phyloP scores from a whole-genome alignment of 202 grass and related monocot species.

The Cymbopogon flexuosus region DNA sequence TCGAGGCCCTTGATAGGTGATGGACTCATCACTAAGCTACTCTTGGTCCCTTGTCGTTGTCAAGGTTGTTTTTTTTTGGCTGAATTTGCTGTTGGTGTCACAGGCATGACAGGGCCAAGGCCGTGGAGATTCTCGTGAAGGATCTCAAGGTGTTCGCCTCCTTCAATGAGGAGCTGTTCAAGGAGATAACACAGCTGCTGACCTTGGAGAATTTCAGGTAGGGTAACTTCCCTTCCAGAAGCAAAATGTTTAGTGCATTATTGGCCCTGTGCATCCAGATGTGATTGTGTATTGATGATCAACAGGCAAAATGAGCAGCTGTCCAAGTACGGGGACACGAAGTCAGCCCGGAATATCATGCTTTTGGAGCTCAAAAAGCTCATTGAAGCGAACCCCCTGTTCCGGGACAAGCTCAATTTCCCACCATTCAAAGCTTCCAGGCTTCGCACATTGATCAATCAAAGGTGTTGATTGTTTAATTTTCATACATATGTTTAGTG shows the following conservation, averaged over 20 bases:
- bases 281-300: conserved; percentile 13
- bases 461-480: conserved; percentile 54
- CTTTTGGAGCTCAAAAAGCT: conserved; percentile 98
- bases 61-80: background rate
- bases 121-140: conserved; percentile 91
- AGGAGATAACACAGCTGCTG: conserved; percentile 93
- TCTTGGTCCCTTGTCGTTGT: background rate
- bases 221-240: background rate
- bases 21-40: background rate
- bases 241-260: conserved; percentile 21
- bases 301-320: conserved; percentile 98
- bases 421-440: conserved; percentile 93
- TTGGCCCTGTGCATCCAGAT: conserved; percentile 8
- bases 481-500: conserved; percentile 17
- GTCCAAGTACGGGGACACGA: conserved; percentile 98
- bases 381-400: conserved; percentile 91
- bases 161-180: conserved; percentile 92
- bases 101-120: conserved; percentile 89
- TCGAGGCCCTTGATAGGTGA: conserved; percentile 90
- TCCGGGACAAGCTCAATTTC: conserved; percentile 91
- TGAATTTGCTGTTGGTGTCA: conserved; percentile 16
- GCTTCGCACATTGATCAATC: conserved; percentile 92
- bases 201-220: conserved; percentile 96
- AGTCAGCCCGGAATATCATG: conserved; percentile 99
- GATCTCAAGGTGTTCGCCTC: conserved; percentile 96